phyloP scores from a whole-genome alignment of 305 asterid genomes.

The Coffea humblotiana region DNA sequence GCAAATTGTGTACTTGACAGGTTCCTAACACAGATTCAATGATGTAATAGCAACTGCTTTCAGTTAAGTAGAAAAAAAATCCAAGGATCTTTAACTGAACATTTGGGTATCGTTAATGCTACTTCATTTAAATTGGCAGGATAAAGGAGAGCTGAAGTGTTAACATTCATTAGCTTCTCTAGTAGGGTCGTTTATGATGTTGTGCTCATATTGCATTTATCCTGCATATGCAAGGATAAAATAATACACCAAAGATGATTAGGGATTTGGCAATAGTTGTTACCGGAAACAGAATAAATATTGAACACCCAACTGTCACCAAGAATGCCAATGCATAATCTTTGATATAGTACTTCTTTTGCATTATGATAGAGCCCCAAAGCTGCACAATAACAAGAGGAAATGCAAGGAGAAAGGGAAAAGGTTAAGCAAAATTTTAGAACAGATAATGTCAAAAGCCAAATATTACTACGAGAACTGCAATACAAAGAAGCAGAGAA shows the following conservation, averaged over 20 bases:
- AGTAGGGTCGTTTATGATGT: background rate
- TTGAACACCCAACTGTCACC: constrained; percentile 90
- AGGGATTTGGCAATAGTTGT: constrained; percentile 21
- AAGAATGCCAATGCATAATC: constrained; percentile 78
- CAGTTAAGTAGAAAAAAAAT: background rate
- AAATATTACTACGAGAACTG: background rate
- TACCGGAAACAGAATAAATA: constrained; percentile 92
- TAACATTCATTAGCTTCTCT: background rate
- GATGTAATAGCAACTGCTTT: background rate
- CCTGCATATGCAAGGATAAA: background rate
- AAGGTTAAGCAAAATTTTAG: constrained; percentile 8
- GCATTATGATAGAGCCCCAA: constrained; percentile 97
- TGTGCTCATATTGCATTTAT: background rate
- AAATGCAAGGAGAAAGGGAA: constrained; percentile 22
- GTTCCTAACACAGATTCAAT: background rate
- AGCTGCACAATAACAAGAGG: constrained; percentile 51
- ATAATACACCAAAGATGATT: background rate
- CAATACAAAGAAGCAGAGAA: background rate
- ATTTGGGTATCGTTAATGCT: background rate
- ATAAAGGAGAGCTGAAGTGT: background rate
- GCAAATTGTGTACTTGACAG: background rate
- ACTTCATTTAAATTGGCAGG: background rate
- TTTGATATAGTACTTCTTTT: constrained; percentile 78
- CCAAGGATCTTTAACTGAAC: background rate
- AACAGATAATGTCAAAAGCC: background rate